Conservation (phyloP, 2,329 filamentous ascomycete species). For the Ophiognomonia clavigignenti-juglandacearum region DNA sequence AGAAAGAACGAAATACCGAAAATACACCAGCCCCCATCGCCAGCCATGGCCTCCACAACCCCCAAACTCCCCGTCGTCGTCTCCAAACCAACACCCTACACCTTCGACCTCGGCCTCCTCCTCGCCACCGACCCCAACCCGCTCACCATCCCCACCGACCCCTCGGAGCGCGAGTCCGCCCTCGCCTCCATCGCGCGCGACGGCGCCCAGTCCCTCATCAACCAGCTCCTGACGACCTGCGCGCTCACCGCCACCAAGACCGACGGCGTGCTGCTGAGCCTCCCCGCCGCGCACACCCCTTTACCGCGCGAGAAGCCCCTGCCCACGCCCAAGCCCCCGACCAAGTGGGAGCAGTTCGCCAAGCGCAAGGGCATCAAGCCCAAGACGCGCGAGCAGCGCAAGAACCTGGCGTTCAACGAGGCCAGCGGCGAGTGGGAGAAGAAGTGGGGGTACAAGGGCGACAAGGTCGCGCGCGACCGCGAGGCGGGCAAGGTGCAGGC, state of each 20-base stretch:
- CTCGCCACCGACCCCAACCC: slow-evolving; percentile 86
- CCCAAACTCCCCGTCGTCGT: slow-evolving; percentile 55
- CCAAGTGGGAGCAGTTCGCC: slow-evolving; percentile 95
- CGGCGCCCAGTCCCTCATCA: slow-evolving; percentile 86
- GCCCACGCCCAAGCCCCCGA: slow-evolving; percentile 73
- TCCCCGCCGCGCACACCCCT: slow-evolving; percentile 64
- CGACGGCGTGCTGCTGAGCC: slow-evolving; percentile 68
- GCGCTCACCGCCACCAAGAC: slow-evolving; percentile 63
- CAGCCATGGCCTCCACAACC: slow-evolving; percentile 17
- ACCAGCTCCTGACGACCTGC: slow-evolving; percentile 89
- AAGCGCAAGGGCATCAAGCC: slow-evolving; percentile 94
- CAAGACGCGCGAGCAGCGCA: slow-evolving; percentile 72
- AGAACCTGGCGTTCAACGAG: slow-evolving; percentile 79
- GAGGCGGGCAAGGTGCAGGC: slow-evolving; percentile 48
- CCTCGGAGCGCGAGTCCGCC: slow-evolving; percentile 54
- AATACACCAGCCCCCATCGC: no score
- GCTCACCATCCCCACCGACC: slow-evolving; percentile 53
- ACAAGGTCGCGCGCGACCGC: slow-evolving; percentile 61
- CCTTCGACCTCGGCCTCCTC: slow-evolving; percentile 86
- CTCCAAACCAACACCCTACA: slow-evolving; percentile 83
- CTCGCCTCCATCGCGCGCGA: slow-evolving; percentile 76
- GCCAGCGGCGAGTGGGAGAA: slow-evolving; percentile 81
- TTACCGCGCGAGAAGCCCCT: slow-evolving; percentile 91
- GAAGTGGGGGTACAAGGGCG: slow-evolving; percentile 91
- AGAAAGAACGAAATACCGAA: no score